Conservation (phyloP, 2,329 filamentous ascomycete species). For the Knufia fluminis region DNA sequence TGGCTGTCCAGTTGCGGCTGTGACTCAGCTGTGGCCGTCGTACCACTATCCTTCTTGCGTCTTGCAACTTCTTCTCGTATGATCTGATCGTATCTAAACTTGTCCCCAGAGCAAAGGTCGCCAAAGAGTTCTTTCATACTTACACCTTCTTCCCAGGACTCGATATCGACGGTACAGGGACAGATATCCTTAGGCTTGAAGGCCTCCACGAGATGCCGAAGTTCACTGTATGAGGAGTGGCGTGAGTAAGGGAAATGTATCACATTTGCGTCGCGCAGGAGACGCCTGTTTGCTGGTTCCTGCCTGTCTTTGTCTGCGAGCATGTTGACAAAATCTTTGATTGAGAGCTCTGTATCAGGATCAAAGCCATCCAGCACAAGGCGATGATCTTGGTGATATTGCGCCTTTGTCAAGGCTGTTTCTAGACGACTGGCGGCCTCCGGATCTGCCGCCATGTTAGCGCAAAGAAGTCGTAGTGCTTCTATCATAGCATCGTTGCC, state of each 20-base stretch:
- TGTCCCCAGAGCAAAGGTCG: conserved; percentile 49
- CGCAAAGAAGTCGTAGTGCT: conserved; percentile 46
- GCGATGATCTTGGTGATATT: conserved; percentile 26
- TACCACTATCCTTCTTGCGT: conserved; percentile 2
- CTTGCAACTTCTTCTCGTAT: conserved; percentile 40
- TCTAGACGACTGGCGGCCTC: conserved; percentile 25
- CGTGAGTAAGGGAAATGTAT: conserved; percentile 71
- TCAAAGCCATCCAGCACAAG: conserved; percentile 32
- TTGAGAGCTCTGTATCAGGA: conserved; percentile 29
- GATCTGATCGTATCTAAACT: conserved; percentile 56
- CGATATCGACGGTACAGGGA: conserved; percentile 65
- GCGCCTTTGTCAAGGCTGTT: conserved; percentile 27
- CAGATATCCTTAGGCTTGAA: conserved; percentile 69
- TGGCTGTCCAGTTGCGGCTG: conserved; percentile 3
- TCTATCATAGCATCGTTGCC: conserved; percentile 40
- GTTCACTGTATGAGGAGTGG: conserved; percentile 76
- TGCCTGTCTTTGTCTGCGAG: conserved; percentile 8
- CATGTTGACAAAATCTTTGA: conserved; percentile 27
- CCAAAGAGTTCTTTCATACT: conserved; percentile 66
- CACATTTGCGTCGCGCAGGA: conserved; percentile 6
- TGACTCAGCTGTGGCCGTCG: not conserved
- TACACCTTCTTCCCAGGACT: conserved; percentile 52
- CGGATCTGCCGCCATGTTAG: conserved; percentile 24
- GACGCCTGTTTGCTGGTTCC: not conserved
- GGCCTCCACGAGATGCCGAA: conserved; percentile 57